phyloP scores from a whole-genome alignment of 129 eudicot genomes.

The Flaveria trinervia region DNA sequence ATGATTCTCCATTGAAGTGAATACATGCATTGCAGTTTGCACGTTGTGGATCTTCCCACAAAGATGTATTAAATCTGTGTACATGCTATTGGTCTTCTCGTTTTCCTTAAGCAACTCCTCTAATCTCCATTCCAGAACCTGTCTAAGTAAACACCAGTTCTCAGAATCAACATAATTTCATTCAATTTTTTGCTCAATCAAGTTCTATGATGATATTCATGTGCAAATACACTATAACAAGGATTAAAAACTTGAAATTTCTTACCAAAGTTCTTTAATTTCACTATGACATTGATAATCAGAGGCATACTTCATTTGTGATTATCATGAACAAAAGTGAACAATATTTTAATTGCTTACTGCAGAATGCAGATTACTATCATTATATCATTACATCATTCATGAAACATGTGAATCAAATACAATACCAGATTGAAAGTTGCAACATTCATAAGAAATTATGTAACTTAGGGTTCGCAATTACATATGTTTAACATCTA shows the following conservation, averaged over 20 bases:
- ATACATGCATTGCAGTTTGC: conserved; percentile 48
- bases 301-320: background rate
- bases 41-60: conserved; percentile 48
- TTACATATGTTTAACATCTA: background rate
- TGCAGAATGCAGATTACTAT: background rate
- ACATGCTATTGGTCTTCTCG: conserved; percentile 34
- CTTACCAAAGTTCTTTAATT: background rate
- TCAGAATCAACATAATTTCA: conserved; percentile 19
- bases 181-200: conserved; percentile 3
- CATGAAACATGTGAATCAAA: background rate
- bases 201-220: background rate
- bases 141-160: conserved; percentile 24
- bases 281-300: background rate
- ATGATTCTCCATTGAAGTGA: conserved; percentile 57
- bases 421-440: background rate
- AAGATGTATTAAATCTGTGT: conserved; percentile 44
- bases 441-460: background rate
- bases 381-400: background rate
- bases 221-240: background rate
- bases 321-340: too few species aligned
- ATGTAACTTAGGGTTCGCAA: background rate
- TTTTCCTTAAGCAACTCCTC: conserved; percentile 46
- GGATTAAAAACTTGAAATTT: background rate
- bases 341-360: too few species aligned
- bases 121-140: conserved; percentile 63